phyloP scores from a whole-genome alignment of 2,329 filamentous ascomycete species.

The Zymoseptoria crescenta region DNA sequence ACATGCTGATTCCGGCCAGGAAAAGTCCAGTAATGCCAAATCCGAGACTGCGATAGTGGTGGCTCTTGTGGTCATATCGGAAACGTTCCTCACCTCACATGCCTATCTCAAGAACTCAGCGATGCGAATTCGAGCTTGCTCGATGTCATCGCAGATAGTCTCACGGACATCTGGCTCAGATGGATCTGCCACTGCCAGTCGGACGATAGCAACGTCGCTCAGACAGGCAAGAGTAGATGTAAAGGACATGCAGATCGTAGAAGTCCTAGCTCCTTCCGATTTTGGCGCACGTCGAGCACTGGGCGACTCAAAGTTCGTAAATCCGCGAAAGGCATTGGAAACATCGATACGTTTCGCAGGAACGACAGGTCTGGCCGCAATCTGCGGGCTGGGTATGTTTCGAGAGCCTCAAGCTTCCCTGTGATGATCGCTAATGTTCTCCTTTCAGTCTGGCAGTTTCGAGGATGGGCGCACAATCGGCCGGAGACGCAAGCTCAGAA shows the following conservation, averaged over 20 bases:
- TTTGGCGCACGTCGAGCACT: slow-evolving; percentile 1
- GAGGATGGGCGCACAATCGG: slow-evolving; percentile 17
- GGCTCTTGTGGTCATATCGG: slow-evolving; percentile 19
- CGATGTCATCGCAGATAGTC: slow-evolving; percentile 6
- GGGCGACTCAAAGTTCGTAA: slow-evolving; percentile 6
- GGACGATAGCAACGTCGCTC: slow-evolving; percentile 8
- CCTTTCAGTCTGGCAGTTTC: slow-evolving; percentile 18
- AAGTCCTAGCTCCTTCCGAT: slow-evolving; percentile 5
- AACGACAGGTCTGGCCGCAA: slow-evolving; percentile 9
- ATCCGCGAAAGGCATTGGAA: not conserved
- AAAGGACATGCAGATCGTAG: slow-evolving; percentile 17
- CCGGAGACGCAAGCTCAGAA: slow-evolving; percentile 8
- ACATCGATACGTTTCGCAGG: slow-evolving; percentile 1
- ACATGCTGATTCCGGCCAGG: not conserved
- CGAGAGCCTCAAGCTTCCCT: not conserved
- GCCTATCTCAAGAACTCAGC: slow-evolving; percentile 22
- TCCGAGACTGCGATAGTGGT: slow-evolving; percentile 10
- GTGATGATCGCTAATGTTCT: not conserved
- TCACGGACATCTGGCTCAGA: slow-evolving; percentile 4
- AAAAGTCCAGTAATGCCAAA: slow-evolving; percentile 1
- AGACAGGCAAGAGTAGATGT: slow-evolving; percentile 10
- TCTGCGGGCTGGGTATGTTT: slow-evolving; percentile 15
- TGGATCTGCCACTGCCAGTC: not conserved
- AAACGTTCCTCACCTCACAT: slow-evolving; percentile 20
- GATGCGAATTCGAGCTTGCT: slow-evolving; percentile 12